These are phyloP conservation scores for Oryza punctata DNA, from an alignment of 176 grass and related monocot genomes.

Conservation along the genomic window DNA sequence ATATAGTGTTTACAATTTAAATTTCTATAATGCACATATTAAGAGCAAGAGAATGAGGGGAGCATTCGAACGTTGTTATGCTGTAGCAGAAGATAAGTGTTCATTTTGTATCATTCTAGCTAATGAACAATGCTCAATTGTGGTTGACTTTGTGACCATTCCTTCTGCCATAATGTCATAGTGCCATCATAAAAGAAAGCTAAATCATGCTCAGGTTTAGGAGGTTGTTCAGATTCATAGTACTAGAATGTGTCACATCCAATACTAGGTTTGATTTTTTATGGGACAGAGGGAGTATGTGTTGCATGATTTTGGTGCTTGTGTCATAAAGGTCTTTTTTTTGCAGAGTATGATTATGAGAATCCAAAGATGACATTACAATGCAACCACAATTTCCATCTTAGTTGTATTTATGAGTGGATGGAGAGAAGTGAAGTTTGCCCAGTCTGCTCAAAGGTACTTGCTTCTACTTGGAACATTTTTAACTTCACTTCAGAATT, in stretches of 20 bases:
- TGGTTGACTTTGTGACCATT: slow-evolving; percentile 1
- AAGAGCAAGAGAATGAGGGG: background rate
- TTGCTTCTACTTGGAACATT: slow-evolving; percentile 28
- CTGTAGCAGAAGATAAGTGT: background rate
- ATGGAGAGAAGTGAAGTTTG: slow-evolving; percentile 84
- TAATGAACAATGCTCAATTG: background rate
- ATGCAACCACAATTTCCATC: slow-evolving; percentile 78
- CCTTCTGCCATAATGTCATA: slow-evolving; percentile 6
- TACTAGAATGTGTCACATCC: no score
- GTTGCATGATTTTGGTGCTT: background rate
- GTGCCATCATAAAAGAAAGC: background rate
- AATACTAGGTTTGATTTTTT: no score
- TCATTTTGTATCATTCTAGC: slow-evolving; percentile 8
- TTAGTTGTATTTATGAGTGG: slow-evolving; percentile 86
- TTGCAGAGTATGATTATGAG: slow-evolving; percentile 60
- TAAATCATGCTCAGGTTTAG: background rate
- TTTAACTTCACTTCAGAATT: slow-evolving; percentile 11
- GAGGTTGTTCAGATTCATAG: no score
- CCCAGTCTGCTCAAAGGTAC: slow-evolving; percentile 67
- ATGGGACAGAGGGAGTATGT: no score
- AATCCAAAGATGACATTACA: slow-evolving; percentile 66
- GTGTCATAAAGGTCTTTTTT: background rate
- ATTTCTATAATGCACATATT: background rate
- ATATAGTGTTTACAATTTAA: slow-evolving; percentile 4
- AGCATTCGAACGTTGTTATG: slow-evolving; percentile 3